Evolutionary conservation across 2,329 filamentous ascomycete genomes (phyloP).

Genomic region (Verticillium tricorpus): DNA sequence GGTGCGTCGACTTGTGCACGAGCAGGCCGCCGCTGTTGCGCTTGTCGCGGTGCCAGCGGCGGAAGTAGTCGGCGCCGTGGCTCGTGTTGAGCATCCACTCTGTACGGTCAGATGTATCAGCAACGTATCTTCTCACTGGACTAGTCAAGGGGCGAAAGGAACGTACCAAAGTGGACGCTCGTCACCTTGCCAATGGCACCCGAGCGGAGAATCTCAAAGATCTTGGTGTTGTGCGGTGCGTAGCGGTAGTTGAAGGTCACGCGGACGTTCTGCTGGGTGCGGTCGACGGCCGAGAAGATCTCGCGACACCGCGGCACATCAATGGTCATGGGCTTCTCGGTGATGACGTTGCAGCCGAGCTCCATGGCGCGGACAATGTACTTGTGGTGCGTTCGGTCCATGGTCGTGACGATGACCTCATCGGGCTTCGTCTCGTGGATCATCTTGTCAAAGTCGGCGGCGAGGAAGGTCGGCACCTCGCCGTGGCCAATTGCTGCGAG

Average conservation of each 20-base stretch:
- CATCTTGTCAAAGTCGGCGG: constrained; percentile 54
- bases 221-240: constrained; percentile 46
- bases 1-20: constrained; percentile 46
- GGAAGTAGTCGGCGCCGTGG: constrained; percentile 45
- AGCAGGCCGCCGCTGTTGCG: constrained; percentile 41
- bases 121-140: background rate
- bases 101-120: background rate
- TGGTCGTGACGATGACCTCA: constrained; percentile 59
- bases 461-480: constrained; percentile 48
- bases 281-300: constrained; percentile 50
- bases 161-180: constrained; percentile 34
- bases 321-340: constrained; percentile 49
- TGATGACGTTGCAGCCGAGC: constrained; percentile 42
- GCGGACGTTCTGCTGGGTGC: constrained; percentile 35
- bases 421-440: constrained; percentile 51
- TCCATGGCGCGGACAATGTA: constrained; percentile 56
- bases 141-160: too few relatives aligned
- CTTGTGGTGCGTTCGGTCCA: constrained; percentile 56
- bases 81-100: constrained; percentile 46
- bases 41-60: constrained; percentile 46
- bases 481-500: constrained; percentile 40
- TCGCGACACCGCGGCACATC: constrained; percentile 45
- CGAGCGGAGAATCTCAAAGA: constrained; percentile 36
- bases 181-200: constrained; percentile 40
- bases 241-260: constrained; percentile 49